Percentiles rank a stretch among this genome's conserved stretches.
Conservation (phyloP, 495 filamentous ascomycete genomes). For the Cladorrhinum samala region DNA sequence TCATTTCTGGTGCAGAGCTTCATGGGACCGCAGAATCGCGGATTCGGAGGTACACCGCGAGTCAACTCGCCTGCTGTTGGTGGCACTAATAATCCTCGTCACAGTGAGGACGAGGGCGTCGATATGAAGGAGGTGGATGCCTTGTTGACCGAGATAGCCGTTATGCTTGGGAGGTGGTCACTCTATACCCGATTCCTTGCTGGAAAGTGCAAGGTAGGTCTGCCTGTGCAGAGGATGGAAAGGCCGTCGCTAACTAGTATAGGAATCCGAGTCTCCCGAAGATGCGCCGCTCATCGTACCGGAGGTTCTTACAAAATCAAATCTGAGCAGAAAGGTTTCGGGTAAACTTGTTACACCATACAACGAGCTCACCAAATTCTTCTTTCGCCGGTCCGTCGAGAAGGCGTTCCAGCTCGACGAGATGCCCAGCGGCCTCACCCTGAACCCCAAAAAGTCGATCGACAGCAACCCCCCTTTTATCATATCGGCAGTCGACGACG, state of each 20-base stretch:
- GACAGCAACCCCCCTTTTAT: slow-evolving; percentile 78
- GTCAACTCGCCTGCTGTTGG: slow-evolving; percentile 61
- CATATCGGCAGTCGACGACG: slow-evolving; percentile 92
- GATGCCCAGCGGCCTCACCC: slow-evolving; percentile 67
- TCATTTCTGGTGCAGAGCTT: slow-evolving; percentile 96
- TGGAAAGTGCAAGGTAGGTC: slow-evolving; percentile 68
- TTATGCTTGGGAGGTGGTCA: slow-evolving; percentile 92
- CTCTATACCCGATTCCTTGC: slow-evolving; percentile 85
- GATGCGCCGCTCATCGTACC: slow-evolving; percentile 54
- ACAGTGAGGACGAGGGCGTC: slow-evolving; percentile 79
- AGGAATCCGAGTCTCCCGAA: slow-evolving; percentile 40
- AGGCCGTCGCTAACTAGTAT: too few relatives aligned
- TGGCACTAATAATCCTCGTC: slow-evolving; percentile 40
- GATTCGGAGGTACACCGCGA: slow-evolving; percentile 43
- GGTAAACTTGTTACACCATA: slow-evolving; percentile 69
- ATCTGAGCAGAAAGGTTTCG: slow-evolving; percentile 66
- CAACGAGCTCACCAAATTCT: slow-evolving; percentile 86
- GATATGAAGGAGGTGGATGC: slow-evolving; percentile 93
- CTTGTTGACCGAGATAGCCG: slow-evolving; percentile 73
- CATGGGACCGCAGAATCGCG: slow-evolving; percentile 58
- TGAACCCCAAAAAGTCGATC: slow-evolving; percentile 63
- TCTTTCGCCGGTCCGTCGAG: slow-evolving; percentile 91
- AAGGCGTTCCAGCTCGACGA: slow-evolving; percentile 99
- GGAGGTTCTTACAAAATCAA: slow-evolving; percentile 64
- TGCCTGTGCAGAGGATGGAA: background rate